phyloP scores from a whole-genome alignment of 2,329 filamentous ascomycete genomes.

The Bipolaris oryzae region DNA sequence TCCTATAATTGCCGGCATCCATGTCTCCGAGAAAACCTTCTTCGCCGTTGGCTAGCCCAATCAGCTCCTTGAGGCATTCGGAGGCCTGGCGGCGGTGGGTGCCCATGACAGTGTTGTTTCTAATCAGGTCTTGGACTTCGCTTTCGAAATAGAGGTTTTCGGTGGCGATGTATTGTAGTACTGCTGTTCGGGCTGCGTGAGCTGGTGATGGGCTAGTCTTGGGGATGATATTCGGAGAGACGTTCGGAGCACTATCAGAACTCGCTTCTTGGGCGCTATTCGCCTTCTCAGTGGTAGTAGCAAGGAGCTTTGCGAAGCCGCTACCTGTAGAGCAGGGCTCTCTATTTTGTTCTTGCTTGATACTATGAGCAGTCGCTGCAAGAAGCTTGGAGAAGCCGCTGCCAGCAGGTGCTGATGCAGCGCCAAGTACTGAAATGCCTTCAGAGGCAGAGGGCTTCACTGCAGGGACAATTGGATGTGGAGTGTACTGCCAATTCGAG shows the following conservation, averaged over 20 bases:
- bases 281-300: background rate
- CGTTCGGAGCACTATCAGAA: background rate
- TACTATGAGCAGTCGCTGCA: background rate
- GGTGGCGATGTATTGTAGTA: slow-evolving; percentile 1
- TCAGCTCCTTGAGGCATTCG: background rate
- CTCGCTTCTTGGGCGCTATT: background rate
- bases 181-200: background rate
- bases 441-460: background rate
- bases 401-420: background rate
- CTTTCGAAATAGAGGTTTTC: slow-evolving; percentile 5
- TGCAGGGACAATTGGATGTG: background rate
- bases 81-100: background rate
- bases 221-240: background rate
- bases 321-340: background rate
- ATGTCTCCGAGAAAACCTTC: slow-evolving; percentile 1
- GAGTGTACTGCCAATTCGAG: background rate
- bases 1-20: slow-evolving; percentile 3
- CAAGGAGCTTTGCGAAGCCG: background rate
- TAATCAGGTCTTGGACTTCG: slow-evolving; percentile 4
- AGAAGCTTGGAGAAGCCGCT: background rate
- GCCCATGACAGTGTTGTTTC: background rate
- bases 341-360: background rate
- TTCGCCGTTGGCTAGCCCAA: slow-evolving; percentile 2
- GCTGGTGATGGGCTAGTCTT: background rate
- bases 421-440: background rate